Conservation (phyloP, 2,329 filamentous ascomycete species). For the Apiospora phragmitis region DNA sequence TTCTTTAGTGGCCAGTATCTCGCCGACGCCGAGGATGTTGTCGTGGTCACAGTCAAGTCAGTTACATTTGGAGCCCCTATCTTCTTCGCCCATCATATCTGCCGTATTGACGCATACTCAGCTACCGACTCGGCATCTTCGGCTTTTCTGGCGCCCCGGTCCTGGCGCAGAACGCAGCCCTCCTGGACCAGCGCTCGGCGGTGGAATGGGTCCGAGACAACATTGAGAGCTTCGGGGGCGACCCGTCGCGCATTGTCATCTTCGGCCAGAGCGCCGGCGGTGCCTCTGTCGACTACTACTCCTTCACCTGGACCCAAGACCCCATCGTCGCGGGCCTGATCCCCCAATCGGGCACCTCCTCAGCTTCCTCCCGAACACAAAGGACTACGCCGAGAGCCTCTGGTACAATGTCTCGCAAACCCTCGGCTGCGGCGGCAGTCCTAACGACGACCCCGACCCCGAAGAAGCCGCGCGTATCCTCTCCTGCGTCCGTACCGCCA, state of each 20-base stretch:
- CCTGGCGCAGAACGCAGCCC: constrained; percentile 37
- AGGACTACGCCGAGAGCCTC: constrained; percentile 34
- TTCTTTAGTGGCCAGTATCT: constrained; percentile 32
- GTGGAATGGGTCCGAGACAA: constrained; percentile 47
- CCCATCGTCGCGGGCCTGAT: constrained; percentile 51
- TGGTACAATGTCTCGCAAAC: constrained; percentile 42
- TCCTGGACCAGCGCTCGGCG: constrained; percentile 47
- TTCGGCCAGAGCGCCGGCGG: constrained; percentile 43
- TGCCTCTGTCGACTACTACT: constrained; percentile 45
- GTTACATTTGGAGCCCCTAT: neutral
- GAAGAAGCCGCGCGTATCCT: constrained; percentile 36
- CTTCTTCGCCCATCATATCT: too few relatives aligned
- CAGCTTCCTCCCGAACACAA: constrained; percentile 44
- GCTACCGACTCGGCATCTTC: constrained; percentile 28
- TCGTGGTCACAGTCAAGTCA: constrained; percentile 34
- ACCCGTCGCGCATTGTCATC: constrained; percentile 35
- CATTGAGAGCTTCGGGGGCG: constrained; percentile 44
- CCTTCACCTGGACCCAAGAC: constrained; percentile 48
- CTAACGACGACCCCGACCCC: neutral
- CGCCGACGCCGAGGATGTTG: constrained; percentile 31
- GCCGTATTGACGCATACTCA: neutral
- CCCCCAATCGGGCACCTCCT: constrained; percentile 46
- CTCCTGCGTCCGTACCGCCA: constrained; percentile 27
- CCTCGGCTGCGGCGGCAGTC: constrained; percentile 37
- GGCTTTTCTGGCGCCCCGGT: constrained; percentile 17